A percentile compares a stretch with the other conserved stretches of the same genome.
These are phyloP conservation scores for Capniomyces stellatus DNA, from an alignment of 371 early-diverging fungal genomes.

Conservation along the genomic window DNA sequence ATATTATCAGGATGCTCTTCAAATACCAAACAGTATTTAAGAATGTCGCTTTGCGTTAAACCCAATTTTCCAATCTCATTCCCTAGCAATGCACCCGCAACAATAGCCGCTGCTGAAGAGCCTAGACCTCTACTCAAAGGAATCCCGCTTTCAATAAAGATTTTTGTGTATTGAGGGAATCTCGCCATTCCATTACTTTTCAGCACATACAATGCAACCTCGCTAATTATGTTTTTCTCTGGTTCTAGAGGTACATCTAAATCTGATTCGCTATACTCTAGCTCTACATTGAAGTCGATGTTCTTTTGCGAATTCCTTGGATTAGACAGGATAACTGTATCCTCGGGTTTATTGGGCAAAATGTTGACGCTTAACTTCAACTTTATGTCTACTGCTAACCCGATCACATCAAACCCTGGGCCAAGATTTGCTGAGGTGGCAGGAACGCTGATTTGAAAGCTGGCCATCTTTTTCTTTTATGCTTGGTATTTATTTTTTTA, in stretches of 20 bases:
- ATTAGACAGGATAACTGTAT: neutral
- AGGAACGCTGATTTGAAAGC: constrained; percentile 58
- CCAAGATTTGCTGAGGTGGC: constrained; percentile 92
- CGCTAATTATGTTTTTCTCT: constrained; percentile 71
- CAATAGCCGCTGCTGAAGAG: constrained; percentile 88
- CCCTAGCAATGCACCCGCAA: constrained; percentile 79
- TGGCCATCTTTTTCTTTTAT: constrained; percentile 1
- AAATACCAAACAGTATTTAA: constrained; percentile 72
- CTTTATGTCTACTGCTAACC: constrained; percentile 70
- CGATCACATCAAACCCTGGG: constrained; percentile 90
- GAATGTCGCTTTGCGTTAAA: constrained; percentile 45
- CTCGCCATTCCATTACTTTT: constrained; percentile 35
- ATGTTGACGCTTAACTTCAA: constrained; percentile 44
- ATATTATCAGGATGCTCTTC: constrained; percentile 97
- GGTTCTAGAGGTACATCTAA: constrained; percentile 59
- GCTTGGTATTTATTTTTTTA: too few species aligned
- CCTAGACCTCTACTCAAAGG: constrained; percentile 92
- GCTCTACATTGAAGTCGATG: constrained; percentile 11
- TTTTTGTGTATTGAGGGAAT: constrained; percentile 34
- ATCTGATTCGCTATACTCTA: constrained; percentile 57
- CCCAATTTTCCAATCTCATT: constrained; percentile 48
- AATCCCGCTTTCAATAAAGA: constrained; percentile 71
- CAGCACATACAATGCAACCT: constrained; percentile 70
- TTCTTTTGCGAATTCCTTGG: neutral
- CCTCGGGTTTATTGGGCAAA: neutral